Evolutionary conservation across 148 eudicot species (phyloP).

Genomic region (Spergularia bocconei): DNA sequence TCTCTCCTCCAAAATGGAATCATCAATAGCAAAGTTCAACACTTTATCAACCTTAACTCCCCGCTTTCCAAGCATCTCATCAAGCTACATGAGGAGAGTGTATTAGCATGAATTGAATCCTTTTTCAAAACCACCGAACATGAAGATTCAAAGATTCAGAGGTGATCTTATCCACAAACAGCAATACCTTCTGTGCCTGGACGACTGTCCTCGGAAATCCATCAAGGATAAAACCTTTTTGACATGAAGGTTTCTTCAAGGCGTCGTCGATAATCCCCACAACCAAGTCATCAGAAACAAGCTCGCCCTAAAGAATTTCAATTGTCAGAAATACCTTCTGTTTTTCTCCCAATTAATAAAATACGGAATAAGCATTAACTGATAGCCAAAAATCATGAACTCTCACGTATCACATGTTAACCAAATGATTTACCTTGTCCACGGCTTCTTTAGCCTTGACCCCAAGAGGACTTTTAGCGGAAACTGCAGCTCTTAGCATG

Average conservation of each 20-base stretch:
- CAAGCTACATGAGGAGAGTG: conserved; percentile 52
- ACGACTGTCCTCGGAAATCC: conserved; percentile 93
- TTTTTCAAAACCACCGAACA: background rate
- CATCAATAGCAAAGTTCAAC: conserved; percentile 91
- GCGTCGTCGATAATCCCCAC: conserved; percentile 94
- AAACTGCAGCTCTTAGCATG: conserved; percentile 96
- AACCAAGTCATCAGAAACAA: conserved; percentile 88
- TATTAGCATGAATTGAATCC: background rate
- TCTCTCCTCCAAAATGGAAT: conserved; percentile 88
- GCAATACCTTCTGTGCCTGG: conserved; percentile 73
- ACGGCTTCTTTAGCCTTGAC: conserved; percentile 92
- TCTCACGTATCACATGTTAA: background rate
- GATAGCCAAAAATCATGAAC: background rate
- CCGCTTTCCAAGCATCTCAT: conserved; percentile 82
- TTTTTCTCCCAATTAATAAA: background rate
- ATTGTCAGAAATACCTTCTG: background rate
- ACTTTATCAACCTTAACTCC: conserved; percentile 83
- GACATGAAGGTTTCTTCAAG: conserved; percentile 82
- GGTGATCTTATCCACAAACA: background rate
- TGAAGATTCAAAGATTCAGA: background rate
- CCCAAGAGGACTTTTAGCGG: conserved; percentile 90
- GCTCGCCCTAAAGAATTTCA: conserved; percentile 55
- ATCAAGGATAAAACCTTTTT: conserved; percentile 94
- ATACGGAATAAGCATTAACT: background rate
- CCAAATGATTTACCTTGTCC: conserved; percentile 57